Conservation (phyloP, 352 stramenopile genomes). For the Plasmopara viticola region DNA sequence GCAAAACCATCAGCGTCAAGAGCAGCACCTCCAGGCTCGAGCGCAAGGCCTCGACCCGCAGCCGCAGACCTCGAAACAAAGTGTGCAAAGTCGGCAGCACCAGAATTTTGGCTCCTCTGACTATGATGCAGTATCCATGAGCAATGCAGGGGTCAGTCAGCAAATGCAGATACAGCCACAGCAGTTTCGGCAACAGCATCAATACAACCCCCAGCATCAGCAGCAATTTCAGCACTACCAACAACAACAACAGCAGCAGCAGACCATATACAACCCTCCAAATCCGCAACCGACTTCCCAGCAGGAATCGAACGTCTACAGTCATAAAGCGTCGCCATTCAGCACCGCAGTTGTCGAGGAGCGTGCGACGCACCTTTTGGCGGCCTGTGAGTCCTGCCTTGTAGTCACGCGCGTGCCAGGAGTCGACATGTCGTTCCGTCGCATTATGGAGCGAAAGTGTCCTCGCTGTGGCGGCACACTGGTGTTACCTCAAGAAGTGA, state of each 20-base stretch:
- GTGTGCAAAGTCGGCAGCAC: slow-evolving; percentile 3
- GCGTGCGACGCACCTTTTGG: slow-evolving; percentile 54
- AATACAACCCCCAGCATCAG: not conserved
- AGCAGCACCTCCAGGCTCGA: no score
- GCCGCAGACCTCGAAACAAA: slow-evolving; percentile 6
- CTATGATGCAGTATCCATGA: slow-evolving; percentile 17
- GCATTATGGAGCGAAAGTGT: slow-evolving; percentile 76
- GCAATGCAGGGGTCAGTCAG: slow-evolving; percentile 6
- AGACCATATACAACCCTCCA: slow-evolving; percentile 6
- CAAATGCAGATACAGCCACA: slow-evolving; percentile 21
- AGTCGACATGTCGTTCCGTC: slow-evolving; percentile 77
- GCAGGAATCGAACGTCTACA: slow-evolving; percentile 26
- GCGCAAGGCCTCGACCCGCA: not conserved
- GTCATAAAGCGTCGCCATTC: slow-evolving; percentile 16
- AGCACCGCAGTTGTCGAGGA: slow-evolving; percentile 24
- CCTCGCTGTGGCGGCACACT: slow-evolving; percentile 51
- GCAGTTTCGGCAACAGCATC: slow-evolving; percentile 16
- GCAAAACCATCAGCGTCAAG: slow-evolving; percentile 4
- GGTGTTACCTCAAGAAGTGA: slow-evolving; percentile 66
- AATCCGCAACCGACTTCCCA: slow-evolving; percentile 18
- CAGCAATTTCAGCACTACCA: not conserved
- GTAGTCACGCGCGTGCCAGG: slow-evolving; percentile 57
- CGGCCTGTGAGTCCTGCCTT: slow-evolving; percentile 69
- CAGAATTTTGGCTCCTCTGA: slow-evolving; percentile 11
- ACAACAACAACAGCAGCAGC: slow-evolving; percentile 4